Evolutionary conservation across 108 stramenopile genomes (phyloP), one percentile per base, ranked within the genome.

Genomic region (Craspedostauros australis): DNA sequence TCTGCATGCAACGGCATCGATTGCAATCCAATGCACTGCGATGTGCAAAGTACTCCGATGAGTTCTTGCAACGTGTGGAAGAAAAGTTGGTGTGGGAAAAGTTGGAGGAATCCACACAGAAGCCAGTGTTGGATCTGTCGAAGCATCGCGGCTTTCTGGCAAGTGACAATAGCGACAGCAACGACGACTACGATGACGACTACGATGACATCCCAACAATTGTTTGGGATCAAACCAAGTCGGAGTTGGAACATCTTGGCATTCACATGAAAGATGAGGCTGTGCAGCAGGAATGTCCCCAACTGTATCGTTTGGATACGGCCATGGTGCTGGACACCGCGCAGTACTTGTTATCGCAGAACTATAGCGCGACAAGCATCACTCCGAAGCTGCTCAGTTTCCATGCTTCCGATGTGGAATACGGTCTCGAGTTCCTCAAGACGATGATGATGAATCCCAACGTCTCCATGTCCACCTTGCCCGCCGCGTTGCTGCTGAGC

Each of bases 381-480:
- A n/a, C n/a, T 9, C 38, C 66, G 15, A 9, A 33, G 8, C 24
- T 68, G 14, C 40, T 68, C 22, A 38, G 51, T 21, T 68, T 46
- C 49, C 22, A 15, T 11, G 22, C 15, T 4, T 27, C 40, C 24
- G 58, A 68, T 60, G 67, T 60, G 9, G 33, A 20, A 18, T 68
- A 68, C 37, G 67, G 60, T n/a, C 11, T 68, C 9, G 60, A 68
- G 34, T 68, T 61, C 37, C 49, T 68, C 39, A 54, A 34, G 21
- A 54, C 47, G 42, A 63, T 63, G 62, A 43, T 29, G 22, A 53
- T 54, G 62, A 39, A 21, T 5, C 30, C 31, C 51, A 11, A 52
- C 27, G 18, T 18, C 43, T 22, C 32, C 43, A 6, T 63, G 62
- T 46, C 4, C 12, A n/a, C 44, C 41, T 20, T 51, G n/a, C n/a